Evolutionary conservation across 768 basidiomycete species (phyloP).

Genomic region (Pholiota molesta): DNA sequence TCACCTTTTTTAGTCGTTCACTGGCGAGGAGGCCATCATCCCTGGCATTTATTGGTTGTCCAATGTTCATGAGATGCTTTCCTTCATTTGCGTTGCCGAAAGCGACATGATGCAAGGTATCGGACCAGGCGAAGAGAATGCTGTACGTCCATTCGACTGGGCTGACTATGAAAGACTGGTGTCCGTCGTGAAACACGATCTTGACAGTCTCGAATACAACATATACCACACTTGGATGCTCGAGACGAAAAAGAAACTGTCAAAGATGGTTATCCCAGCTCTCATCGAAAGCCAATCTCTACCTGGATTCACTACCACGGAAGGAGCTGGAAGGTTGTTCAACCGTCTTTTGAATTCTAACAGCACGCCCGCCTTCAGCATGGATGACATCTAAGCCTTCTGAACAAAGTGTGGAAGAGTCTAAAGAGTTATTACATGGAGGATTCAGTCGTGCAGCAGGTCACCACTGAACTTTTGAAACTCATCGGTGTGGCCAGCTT

Average conservation of each 20-base stretch:
- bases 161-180: slow-evolving; percentile 95
- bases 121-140: slow-evolving; percentile 92
- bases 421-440: slow-evolving; percentile 99
- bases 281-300: slow-evolving; percentile 97
- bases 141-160: slow-evolving; percentile 94
- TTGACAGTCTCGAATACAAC: slow-evolving; percentile 98
- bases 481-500: slow-evolving; percentile 96
- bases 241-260: slow-evolving; percentile 93
- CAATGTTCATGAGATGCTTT: slow-evolving; percentile 98
- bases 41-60: slow-evolving; percentile 99
- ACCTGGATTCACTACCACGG: slow-evolving; percentile 95
- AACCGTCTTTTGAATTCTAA: slow-evolving; percentile 89
- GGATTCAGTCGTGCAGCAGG: slow-evolving; percentile 94
- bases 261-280: slow-evolving; percentile 99
- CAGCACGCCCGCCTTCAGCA: slow-evolving; percentile 87
- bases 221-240: slow-evolving; percentile 99
- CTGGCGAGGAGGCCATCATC: slow-evolving; percentile 91
- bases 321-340: slow-evolving; percentile 92
- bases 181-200: slow-evolving; percentile 97
- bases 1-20: slow-evolving; percentile 64
- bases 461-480: slow-evolving; percentile 92
- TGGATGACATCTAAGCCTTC: slow-evolving; percentile 95
- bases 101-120: slow-evolving; percentile 98
- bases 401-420: slow-evolving; percentile 98
- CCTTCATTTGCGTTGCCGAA: slow-evolving; percentile 99